Conservation (phyloP, 2,329 filamentous ascomycete genomes). For the Alternaria tenuissima region DNA sequence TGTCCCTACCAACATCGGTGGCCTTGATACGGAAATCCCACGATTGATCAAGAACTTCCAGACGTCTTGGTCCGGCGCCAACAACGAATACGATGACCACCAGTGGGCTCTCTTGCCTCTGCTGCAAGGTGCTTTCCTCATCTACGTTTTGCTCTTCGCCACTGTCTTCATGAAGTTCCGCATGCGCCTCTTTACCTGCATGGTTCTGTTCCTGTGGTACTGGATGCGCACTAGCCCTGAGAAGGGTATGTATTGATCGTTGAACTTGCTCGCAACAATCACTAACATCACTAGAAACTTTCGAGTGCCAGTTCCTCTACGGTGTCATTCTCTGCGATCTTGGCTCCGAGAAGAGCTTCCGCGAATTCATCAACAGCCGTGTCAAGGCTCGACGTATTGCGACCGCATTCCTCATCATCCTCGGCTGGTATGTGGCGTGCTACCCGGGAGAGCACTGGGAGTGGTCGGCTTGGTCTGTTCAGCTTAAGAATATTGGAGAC, state of each 20-base stretch:
- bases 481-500: conserved; percentile 52
- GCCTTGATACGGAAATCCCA: conserved; percentile 56
- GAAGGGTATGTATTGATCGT: conserved; percentile 51
- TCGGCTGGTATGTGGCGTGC: conserved; percentile 59
- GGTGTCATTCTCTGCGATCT: conserved; percentile 63
- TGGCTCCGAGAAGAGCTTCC: conserved; percentile 57
- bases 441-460: conserved; percentile 62
- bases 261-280: background rate
- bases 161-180: conserved; percentile 59
- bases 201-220: conserved; percentile 60
- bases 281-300: conserved; percentile 56
- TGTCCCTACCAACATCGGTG: conserved; percentile 55
- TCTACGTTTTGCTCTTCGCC: conserved; percentile 59
- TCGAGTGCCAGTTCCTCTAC: conserved; percentile 61
- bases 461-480: conserved; percentile 59
- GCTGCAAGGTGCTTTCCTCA: conserved; percentile 60
- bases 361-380: conserved; percentile 53
- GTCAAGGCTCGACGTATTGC: conserved; percentile 52
- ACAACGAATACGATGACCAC: conserved; percentile 63
- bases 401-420: conserved; percentile 50
- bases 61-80: conserved; percentile 60
- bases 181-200: conserved; percentile 57
- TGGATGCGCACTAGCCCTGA: conserved; percentile 56
- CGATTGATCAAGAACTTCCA: conserved; percentile 58
- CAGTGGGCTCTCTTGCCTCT: conserved; percentile 64